Evolutionary conservation across 1,284 basidiomycete genomes (phyloP), one percentile per base, ranked within the genome.

Genomic region (Ustilago vetiveriae): DNA sequence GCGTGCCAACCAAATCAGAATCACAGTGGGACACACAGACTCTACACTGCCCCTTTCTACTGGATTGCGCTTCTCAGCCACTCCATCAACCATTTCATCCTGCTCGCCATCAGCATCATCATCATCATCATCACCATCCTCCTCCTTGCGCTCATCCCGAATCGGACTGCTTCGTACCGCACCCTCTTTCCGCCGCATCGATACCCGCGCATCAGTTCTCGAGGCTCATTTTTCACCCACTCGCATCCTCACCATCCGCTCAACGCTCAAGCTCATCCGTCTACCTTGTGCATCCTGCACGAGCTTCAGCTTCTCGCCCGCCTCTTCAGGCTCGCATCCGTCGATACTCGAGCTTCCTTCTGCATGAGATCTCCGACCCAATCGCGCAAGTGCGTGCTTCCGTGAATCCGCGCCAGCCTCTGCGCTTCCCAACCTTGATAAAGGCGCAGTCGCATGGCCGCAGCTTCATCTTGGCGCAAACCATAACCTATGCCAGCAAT

Each of bases 191-290:
- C 23, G 27, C 42, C 27, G 35, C 45, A 47, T 47, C 35, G 45
- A 47, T 47, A 47, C 45, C 45, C 45, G 24, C 23, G 26, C 9
- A 47, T 33, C 45, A 22, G 14, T 9, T 21, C 33, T 37, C 35
- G n/a, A n/a, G n/a, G n/a, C n/a, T n/a, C n/a, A n/a, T n/a, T n/a
- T n/a, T n/a, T n/a, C 22, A 10, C 37, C 32, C 45, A 43, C 11
- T 14, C 2, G 16, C 44, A 21, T 17, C 11, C 22, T 3, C n/a
- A n/a, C 42, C 21, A 33, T 23, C 23, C 43, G n/a, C 11, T 24
- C 30, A n/a, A 23, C 44, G 21, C 43, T 21, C 21, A 5, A 26
- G 33, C 35, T 38, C 17, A 38, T 47, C 37, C 30, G 45, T 29
- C 45, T 29, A 47, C 45, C 26, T 37, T 47, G 26, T 38, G 27